phyloP scores from a whole-genome alignment of 2,329 filamentous ascomycete genomes.

The Delphinella strobiligena region DNA sequence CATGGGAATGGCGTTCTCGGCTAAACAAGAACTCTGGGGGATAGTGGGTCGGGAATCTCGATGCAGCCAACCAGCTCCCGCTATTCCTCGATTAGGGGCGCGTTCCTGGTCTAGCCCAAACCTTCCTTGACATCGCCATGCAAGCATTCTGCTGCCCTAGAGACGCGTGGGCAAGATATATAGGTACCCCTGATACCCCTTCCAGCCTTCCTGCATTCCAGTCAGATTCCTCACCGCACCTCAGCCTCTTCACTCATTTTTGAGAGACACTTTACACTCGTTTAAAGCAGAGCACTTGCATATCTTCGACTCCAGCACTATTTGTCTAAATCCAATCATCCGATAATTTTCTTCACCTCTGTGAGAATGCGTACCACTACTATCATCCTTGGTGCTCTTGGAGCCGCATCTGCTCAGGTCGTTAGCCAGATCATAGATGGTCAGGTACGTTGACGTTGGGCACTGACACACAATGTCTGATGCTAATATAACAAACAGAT shows the following conservation, averaged over 20 bases:
- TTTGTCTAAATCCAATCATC: too few relatives aligned
- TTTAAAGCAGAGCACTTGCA: background rate
- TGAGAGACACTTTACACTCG: background rate
- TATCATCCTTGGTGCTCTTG: slow-evolving; percentile 7
- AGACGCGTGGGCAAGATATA: too few relatives aligned
- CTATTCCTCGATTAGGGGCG: background rate
- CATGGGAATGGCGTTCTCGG: background rate
- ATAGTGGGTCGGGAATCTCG: background rate
- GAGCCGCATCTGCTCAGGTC: slow-evolving; percentile 7
- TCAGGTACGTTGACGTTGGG: too few relatives aligned
- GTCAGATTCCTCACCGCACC: background rate
- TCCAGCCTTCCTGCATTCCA: background rate
- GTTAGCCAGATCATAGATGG: slow-evolving; percentile 12
- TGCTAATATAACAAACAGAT: too few relatives aligned
- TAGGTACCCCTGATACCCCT: background rate
- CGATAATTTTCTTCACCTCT: background rate
- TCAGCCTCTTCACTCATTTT: background rate
- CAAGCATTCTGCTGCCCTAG: too few relatives aligned
- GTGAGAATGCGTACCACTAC: slow-evolving; percentile 11
- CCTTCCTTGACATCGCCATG: too few relatives aligned
- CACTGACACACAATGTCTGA: too few relatives aligned
- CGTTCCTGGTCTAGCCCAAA: too few relatives aligned
- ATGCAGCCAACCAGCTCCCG: background rate
- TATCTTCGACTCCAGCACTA: too few relatives aligned
- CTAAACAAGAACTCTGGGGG: background rate